Conservation (phyloP, 2,329 filamentous ascomycete species). For the Penicillium freii region DNA sequence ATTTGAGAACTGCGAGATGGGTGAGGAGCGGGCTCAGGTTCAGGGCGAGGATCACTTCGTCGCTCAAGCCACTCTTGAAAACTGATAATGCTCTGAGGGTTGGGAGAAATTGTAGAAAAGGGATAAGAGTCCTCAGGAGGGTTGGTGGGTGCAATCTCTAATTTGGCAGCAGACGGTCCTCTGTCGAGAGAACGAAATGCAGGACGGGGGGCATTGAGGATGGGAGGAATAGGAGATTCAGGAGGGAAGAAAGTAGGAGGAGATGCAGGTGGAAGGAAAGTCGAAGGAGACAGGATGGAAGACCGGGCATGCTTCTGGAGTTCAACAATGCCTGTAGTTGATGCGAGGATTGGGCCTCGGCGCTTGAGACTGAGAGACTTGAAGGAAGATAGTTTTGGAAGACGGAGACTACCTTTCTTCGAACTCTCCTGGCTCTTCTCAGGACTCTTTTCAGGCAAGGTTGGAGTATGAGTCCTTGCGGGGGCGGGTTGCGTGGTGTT, state of each 20-base stretch:
- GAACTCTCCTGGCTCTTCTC: neutral
- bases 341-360: neutral
- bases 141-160: neutral
- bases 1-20: neutral
- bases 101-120: neutral
- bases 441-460: neutral
- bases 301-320: neutral
- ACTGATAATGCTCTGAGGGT: neutral
- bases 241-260: neutral
- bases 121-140: no score
- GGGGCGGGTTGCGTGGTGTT: neutral
- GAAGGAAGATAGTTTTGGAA: neutral
- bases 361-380: neutral
- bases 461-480: neutral
- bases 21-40: neutral
- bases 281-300: neutral
- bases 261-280: neutral
- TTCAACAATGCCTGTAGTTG: neutral
- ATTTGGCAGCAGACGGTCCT: neutral
- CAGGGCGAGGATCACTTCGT: neutral
- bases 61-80: neutral
- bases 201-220: neutral
- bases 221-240: neutral
- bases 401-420: neutral
- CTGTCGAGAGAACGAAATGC: neutral